phyloP scores from a whole-genome alignment of 192 early-diverging fungal species.

The Podila clonocystis region DNA sequence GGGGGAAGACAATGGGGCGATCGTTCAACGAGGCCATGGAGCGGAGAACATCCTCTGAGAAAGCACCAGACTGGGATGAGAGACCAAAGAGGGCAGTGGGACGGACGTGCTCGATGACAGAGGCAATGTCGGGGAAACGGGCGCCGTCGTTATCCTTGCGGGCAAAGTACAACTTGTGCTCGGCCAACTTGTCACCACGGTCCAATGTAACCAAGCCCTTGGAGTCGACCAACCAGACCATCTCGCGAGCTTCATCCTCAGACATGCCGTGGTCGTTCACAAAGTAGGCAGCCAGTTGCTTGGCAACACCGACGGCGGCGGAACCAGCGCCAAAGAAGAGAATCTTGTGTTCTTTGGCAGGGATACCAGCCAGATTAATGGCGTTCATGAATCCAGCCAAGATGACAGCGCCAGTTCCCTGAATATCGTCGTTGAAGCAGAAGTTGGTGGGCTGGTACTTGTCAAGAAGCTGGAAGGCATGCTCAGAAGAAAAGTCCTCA shows the following conservation, averaged over 20 bases:
- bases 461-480: slow-evolving; percentile 87
- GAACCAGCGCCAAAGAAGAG: slow-evolving; percentile 96
- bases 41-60: slow-evolving; percentile 73
- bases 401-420: slow-evolving; percentile 94
- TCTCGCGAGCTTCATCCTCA: slow-evolving; percentile 73
- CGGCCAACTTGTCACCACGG: slow-evolving; percentile 84
- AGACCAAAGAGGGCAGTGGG: slow-evolving; percentile 94
- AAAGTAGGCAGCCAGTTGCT: slow-evolving; percentile 88
- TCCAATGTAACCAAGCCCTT: slow-evolving; percentile 92
- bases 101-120: slow-evolving; percentile 85
- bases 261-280: slow-evolving; percentile 76
- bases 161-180: slow-evolving; percentile 90
- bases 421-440: slow-evolving; percentile 97
- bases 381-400: slow-evolving; percentile 94
- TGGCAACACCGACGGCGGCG: slow-evolving; percentile 95
- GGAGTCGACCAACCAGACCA: slow-evolving; percentile 90
- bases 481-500: slow-evolving; percentile 95
- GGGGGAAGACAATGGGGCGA: slow-evolving; percentile 90
- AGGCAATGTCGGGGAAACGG: slow-evolving; percentile 77
- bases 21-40: slow-evolving; percentile 81
- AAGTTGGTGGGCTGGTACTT: slow-evolving; percentile 80
- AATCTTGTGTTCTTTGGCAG: slow-evolving; percentile 81
- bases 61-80: slow-evolving; percentile 81
- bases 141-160: slow-evolving; percentile 85
- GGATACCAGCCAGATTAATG: slow-evolving; percentile 71